These are phyloP conservation scores for Nothomitra cinnamomea DNA, from an alignment of 2,329 filamentous ascomycete species.

Conservation along the genomic window DNA sequence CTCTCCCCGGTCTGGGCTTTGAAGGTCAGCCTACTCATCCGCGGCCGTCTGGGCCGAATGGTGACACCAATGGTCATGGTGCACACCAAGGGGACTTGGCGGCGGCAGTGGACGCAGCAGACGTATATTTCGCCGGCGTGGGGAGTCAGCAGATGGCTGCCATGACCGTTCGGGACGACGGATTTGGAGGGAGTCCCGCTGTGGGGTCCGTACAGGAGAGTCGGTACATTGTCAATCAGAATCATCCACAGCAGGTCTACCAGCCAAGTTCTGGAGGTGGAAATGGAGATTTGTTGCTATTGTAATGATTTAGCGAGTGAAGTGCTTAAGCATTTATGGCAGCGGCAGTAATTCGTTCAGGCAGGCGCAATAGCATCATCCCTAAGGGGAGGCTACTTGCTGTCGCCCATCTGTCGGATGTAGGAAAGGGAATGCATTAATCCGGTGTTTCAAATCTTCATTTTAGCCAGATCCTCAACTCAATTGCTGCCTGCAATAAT, in stretches of 20 bases:
- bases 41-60: neutral
- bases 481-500: neutral
- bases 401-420: neutral
- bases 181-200: conserved; percentile 23
- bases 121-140: conserved; percentile 76
- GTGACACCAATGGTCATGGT: conserved; percentile 1
- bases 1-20: conserved; percentile 20
- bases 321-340: neutral
- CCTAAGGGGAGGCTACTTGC: neutral
- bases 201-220: conserved; percentile 14
- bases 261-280: conserved; percentile 47
- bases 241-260: conserved; percentile 58
- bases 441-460: neutral
- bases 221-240: conserved; percentile 61
- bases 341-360: neutral
- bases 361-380: neutral
- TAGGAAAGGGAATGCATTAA: neutral
- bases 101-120: conserved; percentile 66
- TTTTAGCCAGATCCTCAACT: neutral
- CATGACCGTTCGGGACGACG: conserved; percentile 47
- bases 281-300: conserved; percentile 55
- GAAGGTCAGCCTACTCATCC: conserved; percentile 15
- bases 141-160: conserved; percentile 55
- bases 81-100: conserved; percentile 34
- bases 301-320: conserved; percentile 23